Base-by-base conservation (phyloP, 257 asterid genomes). In the Gardenia jasminoides region DNA sequence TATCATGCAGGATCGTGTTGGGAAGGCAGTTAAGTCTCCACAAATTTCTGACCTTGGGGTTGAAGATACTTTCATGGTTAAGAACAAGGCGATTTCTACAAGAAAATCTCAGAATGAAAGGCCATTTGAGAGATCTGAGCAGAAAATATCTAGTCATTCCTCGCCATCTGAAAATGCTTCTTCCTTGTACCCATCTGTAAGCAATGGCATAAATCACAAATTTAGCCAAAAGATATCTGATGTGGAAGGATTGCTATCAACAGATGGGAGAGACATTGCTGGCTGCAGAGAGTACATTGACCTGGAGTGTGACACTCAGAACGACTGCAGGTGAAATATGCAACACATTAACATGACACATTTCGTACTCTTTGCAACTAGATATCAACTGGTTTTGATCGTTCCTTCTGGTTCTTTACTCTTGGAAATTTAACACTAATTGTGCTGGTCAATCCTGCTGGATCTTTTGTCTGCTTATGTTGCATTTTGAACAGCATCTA, bases 271-370 rank as follows among this genome's bases (percentile, higher is more conserved):
- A 47, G 84, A 72, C 48, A 70, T 82, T 70, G 39, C 81, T 70
- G 76, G 82, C 76, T 17, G 78, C 86, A 73, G 80, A 36, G 82
- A 82, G 67, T 83, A 75, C 84, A 84, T 90, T 79, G 94, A 92
- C 83, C 83, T 90, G 74, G 97, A 88, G 62, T 81, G 87, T 86
- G 95, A 88, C 70, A 82, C 92, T 76, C 90, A 78, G 50, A 74
- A 80, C 66, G 82, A 80, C 28, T 84, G 84, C 67, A 91, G 99
- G 99, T 93, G 86, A 81, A 68, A 50, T 76, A 9, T 15, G 69
- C 65, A 72, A 61, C 22, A 78, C 80, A 70, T 80, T 43, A 70
- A 22, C 67, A 46, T 41, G 74, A 72, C 22, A 26, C 62, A 22
- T 54, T 52, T 31, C 8, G 4, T 44, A 64, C 64, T 47, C 31